Percentiles rank a stretch among this genome's conserved stretches.
Conservation (phyloP, 495 filamentous ascomycete genomes). For the Mycothermus thermophilus region DNA sequence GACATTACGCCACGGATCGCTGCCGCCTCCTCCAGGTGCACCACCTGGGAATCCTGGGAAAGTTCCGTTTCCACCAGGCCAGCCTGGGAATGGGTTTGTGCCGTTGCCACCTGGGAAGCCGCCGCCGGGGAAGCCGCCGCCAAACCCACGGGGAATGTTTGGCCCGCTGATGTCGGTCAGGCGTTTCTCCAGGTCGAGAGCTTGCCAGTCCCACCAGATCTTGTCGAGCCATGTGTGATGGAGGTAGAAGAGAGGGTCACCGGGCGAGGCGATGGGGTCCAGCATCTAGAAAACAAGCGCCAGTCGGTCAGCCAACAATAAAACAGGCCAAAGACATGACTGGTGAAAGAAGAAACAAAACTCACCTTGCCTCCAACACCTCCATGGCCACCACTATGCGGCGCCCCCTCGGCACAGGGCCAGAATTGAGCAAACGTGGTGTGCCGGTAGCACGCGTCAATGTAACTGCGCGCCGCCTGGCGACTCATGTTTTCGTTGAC, state of each 20-base stretch:
- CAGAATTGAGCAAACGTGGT: slow-evolving; percentile 4
- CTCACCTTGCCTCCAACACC: slow-evolving; percentile 6
- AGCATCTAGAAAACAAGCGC: slow-evolving; percentile 15
- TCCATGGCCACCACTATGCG: slow-evolving; percentile 11
- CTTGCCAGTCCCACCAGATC: slow-evolving; percentile 59
- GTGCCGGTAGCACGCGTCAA: slow-evolving; percentile 4
- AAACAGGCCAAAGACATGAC: no score
- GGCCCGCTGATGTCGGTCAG: slow-evolving; percentile 21
- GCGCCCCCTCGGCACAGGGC: slow-evolving; percentile 8
- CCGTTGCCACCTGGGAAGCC: no score
- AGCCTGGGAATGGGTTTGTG: no score
- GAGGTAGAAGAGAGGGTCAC: slow-evolving; percentile 56
- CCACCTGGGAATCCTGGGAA: not conserved
- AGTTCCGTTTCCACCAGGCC: no score
- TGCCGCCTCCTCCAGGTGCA: not conserved
- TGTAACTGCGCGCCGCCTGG: not conserved
- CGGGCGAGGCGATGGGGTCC: slow-evolving; percentile 34
- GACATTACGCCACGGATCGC: not conserved
- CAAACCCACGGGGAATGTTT: not conserved
- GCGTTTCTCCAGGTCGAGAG: slow-evolving; percentile 19
- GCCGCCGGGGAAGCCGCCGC: slow-evolving; percentile 1
- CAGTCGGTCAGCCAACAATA: no score
- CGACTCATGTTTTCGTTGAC: slow-evolving; percentile 6
- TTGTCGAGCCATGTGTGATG: slow-evolving; percentile 62
- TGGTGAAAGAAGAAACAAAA: no score